These are phyloP conservation scores for Flagelloscypha sp. DNA, from an alignment of 768 basidiomycete species.

Conservation along the genomic window DNA sequence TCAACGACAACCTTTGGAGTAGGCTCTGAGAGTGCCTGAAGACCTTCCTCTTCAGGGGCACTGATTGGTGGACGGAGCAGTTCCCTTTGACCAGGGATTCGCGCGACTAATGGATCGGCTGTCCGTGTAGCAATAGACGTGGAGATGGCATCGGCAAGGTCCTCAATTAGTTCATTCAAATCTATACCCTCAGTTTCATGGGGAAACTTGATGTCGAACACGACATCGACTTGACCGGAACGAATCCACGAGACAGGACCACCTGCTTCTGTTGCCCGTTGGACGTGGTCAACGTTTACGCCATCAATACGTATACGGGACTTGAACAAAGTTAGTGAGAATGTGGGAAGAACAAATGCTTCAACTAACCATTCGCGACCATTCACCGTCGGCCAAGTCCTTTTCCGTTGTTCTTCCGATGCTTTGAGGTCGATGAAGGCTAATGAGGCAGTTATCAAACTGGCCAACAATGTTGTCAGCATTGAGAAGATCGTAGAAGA, in stretches of 20 bases:
- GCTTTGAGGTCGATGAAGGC: slow-evolving; percentile 92
- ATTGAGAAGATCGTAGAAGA: slow-evolving; percentile 91
- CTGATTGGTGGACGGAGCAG: slow-evolving; percentile 80
- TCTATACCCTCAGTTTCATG: slow-evolving; percentile 61
- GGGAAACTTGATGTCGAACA: slow-evolving; percentile 96
- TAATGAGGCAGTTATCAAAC: slow-evolving; percentile 95
- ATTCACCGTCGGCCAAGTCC: slow-evolving; percentile 74
- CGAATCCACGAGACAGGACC: slow-evolving; percentile 98
- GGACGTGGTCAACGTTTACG: slow-evolving; percentile 91
- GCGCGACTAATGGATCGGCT: slow-evolving; percentile 30
- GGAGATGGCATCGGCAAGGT: slow-evolving; percentile 85
- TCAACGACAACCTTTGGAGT: slow-evolving; percentile 65
- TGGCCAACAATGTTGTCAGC: slow-evolving; percentile 97
- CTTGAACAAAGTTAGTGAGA: slow-evolving; percentile 29
- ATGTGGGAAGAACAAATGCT: not conserved
- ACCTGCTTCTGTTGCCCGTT: slow-evolving; percentile 70
- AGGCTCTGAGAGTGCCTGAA: slow-evolving; percentile 23
- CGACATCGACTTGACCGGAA: slow-evolving; percentile 92
- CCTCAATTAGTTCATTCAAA: slow-evolving; percentile 77
- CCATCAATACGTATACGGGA: slow-evolving; percentile 96
- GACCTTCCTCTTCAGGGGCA: slow-evolving; percentile 47
- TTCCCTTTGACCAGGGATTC: slow-evolving; percentile 80
- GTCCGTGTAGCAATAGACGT: slow-evolving; percentile 43
- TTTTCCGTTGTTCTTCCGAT: slow-evolving; percentile 85
- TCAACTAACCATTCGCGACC: slow-evolving; percentile 78